phyloP scores from a whole-genome alignment of 2,329 filamentous ascomycete genomes.

The Trichoderma afroharzianum region DNA sequence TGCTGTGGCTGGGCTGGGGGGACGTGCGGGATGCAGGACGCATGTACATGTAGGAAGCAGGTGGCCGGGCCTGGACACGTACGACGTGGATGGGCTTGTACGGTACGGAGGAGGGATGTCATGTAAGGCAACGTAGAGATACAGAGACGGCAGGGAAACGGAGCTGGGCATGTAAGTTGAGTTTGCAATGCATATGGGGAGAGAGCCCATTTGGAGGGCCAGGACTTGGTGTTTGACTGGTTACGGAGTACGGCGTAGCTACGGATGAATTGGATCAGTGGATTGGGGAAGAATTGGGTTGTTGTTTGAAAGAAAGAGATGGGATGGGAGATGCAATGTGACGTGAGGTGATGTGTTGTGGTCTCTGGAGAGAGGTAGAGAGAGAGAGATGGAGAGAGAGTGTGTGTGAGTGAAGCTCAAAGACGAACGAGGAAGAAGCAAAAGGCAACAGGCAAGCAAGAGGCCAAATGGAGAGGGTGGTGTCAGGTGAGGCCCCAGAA shows the following conservation, averaged over 20 bases:
- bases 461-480: background rate
- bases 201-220: background rate
- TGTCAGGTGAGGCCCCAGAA: background rate
- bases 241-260: no score
- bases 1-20: background rate
- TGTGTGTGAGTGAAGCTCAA: background rate
- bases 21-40: constrained; percentile 8
- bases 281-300: background rate
- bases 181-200: constrained; percentile 4
- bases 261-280: background rate
- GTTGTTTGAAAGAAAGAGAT: background rate
- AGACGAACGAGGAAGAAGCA: background rate
- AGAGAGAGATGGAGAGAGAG: background rate
- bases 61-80: background rate
- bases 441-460: background rate
- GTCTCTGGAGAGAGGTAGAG: background rate
- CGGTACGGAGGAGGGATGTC: background rate
- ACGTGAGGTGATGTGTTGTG: background rate
- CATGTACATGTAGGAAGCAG: constrained; percentile 4
- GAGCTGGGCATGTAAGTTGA: background rate
- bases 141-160: background rate
- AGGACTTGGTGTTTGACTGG: background rate
- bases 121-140: background rate
- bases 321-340: background rate
- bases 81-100: background rate